Percentiles rank a stretch among this genome's conserved stretches.
Evolutionary conservation across 1,284 basidiomycete species (phyloP).

Genomic region (Paramarasmius palmivorus): DNA sequence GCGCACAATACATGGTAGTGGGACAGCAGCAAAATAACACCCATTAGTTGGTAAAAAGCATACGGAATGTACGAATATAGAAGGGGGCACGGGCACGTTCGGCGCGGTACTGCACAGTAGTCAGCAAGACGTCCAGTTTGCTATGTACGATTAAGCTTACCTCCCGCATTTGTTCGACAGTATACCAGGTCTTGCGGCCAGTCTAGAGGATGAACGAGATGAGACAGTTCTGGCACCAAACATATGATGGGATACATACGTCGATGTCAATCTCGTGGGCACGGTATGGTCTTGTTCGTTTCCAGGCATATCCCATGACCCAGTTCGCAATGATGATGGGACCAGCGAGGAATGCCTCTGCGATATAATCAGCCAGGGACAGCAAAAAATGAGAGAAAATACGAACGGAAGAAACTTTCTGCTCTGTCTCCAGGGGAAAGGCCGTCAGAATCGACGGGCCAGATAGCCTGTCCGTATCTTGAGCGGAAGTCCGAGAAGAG

Average conservation of each 20-base stretch:
- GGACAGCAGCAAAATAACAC: neutral
- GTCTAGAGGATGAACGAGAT: conserved; percentile 21
- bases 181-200: conserved; percentile 30
- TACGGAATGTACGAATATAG: conserved; percentile 14
- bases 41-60: conserved; percentile 16
- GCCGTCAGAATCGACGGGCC: conserved; percentile 23
- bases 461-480: conserved; percentile 8
- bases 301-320: conserved; percentile 37
- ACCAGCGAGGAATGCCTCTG: conserved; percentile 37
- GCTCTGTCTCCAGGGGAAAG: conserved; percentile 29
- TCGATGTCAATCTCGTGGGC: conserved; percentile 42
- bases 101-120: conserved; percentile 12
- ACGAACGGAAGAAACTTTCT: conserved; percentile 38
- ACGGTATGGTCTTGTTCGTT: conserved; percentile 35
- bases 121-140: neutral
- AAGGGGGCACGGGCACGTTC: conserved; percentile 16
- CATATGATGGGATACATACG: conserved; percentile 18
- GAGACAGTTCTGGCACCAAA: neutral
- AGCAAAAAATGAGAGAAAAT: neutral
- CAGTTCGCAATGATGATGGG: conserved; percentile 41
- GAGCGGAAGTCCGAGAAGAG: neutral
- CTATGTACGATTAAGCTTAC: conserved; percentile 5
- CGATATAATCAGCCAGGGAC: neutral
- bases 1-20: neutral
- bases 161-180: conserved; percentile 20